Evolutionary conservation across 441 rosid species (phyloP), one percentile per base, ranked within the genome.

Genomic region (Pelargonium cotyledonis): DNA sequence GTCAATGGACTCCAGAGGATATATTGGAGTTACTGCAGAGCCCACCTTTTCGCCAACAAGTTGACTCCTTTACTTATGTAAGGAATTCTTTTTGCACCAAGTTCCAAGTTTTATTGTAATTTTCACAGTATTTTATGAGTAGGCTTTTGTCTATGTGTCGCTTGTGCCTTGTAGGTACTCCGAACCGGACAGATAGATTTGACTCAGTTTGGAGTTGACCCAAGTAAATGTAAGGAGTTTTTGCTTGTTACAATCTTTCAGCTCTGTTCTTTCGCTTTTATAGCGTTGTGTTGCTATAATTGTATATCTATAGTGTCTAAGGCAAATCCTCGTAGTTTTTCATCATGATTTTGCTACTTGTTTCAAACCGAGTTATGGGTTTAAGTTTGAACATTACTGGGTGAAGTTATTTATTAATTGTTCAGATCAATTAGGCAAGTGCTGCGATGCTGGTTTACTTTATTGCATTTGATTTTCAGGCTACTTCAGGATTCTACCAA

Each of bases 121-220:
- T 75, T 69, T 68, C 9, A 2, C 63, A 18, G 46, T 57, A 7
- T 73, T 62, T 21, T 53, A 61, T 15, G 16, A 16, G 53, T 43
- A 73, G 68, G 66, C 70, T 65, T 71, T 58, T 70, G 46, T 44
- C 19, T 18, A 18, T 57, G 41, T 77, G 29, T 61, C 78, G 61
- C 35, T 49, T 73, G 19, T 72, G n/a, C n/a, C n/a, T n/a, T n/a
- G n/a, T n/a, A 95, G 99, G 98, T 95, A 43, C 90, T 95, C 62
- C 84, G 88, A 80, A 95, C 99, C 10, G 99, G 98, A 67, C 96
- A 95, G 81, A 80, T 95, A 72, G 97, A 95, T 83, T 84, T 95
- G 82, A 76, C 90, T 76, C 99, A 95, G 84, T 95, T 92, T 73
- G 97, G 96, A 44, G 77, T 95, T 14, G 89, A 95, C 77, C 94